Evolutionary conservation across 148 eudicot genomes (phyloP).

Genomic region (Rhododendron williamsianum): DNA sequence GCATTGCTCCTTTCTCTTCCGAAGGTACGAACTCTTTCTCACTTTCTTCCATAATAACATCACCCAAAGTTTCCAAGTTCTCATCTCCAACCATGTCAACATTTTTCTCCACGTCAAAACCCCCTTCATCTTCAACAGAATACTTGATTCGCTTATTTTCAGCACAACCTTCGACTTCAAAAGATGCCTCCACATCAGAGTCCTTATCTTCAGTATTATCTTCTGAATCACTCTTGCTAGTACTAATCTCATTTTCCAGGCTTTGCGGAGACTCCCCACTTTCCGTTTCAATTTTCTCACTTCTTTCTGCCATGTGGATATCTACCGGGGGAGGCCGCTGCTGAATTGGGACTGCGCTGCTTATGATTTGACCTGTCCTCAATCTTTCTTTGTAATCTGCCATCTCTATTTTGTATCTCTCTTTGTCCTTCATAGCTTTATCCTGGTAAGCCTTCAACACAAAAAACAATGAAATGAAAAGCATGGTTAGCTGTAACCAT

Average conservation of each 20-base stretch:
- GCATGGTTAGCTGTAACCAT: background rate
- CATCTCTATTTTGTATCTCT: slow-evolving; percentile 81
- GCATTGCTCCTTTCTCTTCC: slow-evolving; percentile 6
- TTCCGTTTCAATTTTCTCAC: slow-evolving; percentile 25
- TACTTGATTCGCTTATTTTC: slow-evolving; percentile 9
- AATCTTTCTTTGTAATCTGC: slow-evolving; percentile 53
- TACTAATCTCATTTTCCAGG: slow-evolving; percentile 35
- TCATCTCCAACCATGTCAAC: slow-evolving; percentile 14
- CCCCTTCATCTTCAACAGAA: background rate
- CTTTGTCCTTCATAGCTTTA: slow-evolving; percentile 74
- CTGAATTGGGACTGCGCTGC: slow-evolving; percentile 45
- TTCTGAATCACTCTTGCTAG: slow-evolving; percentile 28
- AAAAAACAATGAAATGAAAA: slow-evolving; percentile 2
- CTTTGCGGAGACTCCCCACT: slow-evolving; percentile 21
- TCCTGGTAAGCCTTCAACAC: slow-evolving; percentile 69
- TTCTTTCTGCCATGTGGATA: slow-evolving; percentile 24
- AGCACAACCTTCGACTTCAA: slow-evolving; percentile 18
- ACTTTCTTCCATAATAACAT: slow-evolving; percentile 3
- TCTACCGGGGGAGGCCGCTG: slow-evolving; percentile 42
- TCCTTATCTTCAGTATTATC: slow-evolving; percentile 21
- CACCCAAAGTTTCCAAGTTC: slow-evolving; percentile 17
- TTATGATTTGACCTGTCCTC: slow-evolving; percentile 39
- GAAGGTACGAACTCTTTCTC: slow-evolving; percentile 11
- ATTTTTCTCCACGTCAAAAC: slow-evolving; percentile 11
- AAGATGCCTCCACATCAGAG: slow-evolving; percentile 24